These are phyloP conservation scores for Collybia nuda DNA, from an alignment of 768 basidiomycete genomes.

Conservation along the genomic window DNA sequence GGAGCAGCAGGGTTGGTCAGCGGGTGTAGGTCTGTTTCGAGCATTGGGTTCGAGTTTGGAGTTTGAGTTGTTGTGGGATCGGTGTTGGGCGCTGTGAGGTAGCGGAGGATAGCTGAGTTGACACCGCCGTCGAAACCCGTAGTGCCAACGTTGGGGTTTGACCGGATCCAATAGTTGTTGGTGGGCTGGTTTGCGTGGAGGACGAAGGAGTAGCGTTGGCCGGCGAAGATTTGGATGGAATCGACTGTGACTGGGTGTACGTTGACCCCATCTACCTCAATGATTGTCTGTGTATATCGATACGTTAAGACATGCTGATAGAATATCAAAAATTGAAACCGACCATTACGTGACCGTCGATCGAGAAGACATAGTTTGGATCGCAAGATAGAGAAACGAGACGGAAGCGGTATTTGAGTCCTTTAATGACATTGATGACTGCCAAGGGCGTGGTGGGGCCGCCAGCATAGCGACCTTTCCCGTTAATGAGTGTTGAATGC, in stretches of 20 bases:
- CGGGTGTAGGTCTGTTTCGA: slow-evolving; percentile 25
- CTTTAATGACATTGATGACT: slow-evolving; percentile 37
- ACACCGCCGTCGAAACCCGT: slow-evolving; percentile 32
- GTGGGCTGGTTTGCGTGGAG: slow-evolving; percentile 34
- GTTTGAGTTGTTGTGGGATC: slow-evolving; percentile 27
- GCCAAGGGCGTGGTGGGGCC: slow-evolving; percentile 33
- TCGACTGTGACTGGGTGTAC: slow-evolving; percentile 30
- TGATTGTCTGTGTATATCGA: slow-evolving; percentile 23
- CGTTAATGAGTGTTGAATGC: slow-evolving; percentile 50
- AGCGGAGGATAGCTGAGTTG: slow-evolving; percentile 54
- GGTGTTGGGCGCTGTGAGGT: slow-evolving; percentile 25
- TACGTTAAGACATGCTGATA: slow-evolving; percentile 10
- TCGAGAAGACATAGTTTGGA: slow-evolving; percentile 38
- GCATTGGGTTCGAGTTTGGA: slow-evolving; percentile 16
- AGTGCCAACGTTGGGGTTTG: slow-evolving; percentile 18
- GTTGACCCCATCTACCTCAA: slow-evolving; percentile 36
- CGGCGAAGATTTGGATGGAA: slow-evolving; percentile 35
- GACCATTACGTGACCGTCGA: slow-evolving; percentile 34
- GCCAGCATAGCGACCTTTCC: slow-evolving; percentile 40
- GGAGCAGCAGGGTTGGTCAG: slow-evolving; percentile 19
- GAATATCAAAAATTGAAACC: slow-evolving; percentile 9
- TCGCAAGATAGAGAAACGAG: slow-evolving; percentile 50
- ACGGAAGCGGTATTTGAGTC: slow-evolving; percentile 51
- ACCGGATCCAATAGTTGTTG: slow-evolving; percentile 38
- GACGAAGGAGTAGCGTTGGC: slow-evolving; percentile 31